phyloP scores from a whole-genome alignment of 805 yeast genomes.

The Suhomyces emberorum region DNA sequence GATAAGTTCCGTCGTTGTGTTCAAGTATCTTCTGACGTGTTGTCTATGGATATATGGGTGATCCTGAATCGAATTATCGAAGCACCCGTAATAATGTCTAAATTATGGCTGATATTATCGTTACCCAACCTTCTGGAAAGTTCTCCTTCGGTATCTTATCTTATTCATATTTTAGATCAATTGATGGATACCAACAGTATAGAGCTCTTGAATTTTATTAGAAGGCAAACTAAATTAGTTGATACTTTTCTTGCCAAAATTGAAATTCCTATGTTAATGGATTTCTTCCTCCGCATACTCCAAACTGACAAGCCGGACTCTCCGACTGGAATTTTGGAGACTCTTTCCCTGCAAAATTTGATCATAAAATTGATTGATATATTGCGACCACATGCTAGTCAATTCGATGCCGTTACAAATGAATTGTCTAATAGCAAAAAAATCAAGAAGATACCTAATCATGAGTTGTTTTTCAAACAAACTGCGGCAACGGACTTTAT shows the following conservation, averaged over 20 bases:
- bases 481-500: slow-evolving; percentile 94
- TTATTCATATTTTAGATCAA: slow-evolving; percentile 74
- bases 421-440: neutral
- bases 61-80: slow-evolving; percentile 42
- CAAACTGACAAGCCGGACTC: slow-evolving; percentile 90
- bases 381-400: slow-evolving; percentile 62
- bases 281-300: slow-evolving; percentile 80
- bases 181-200: slow-evolving; percentile 59
- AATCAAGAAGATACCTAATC: slow-evolving; percentile 23
- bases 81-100: slow-evolving; percentile 37
- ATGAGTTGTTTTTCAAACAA: slow-evolving; percentile 52
- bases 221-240: slow-evolving; percentile 67
- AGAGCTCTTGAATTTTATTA: slow-evolving; percentile 68
- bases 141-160: slow-evolving; percentile 37
- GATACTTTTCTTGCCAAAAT: slow-evolving; percentile 80
- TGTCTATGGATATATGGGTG: slow-evolving; percentile 41
- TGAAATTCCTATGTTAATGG: slow-evolving; percentile 93
- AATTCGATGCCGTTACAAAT: slow-evolving; percentile 33
- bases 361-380: slow-evolving; percentile 70
- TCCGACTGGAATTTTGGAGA: slow-evolving; percentile 82
- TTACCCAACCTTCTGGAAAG: slow-evolving; percentile 32
- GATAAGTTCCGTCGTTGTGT: slow-evolving; percentile 36
- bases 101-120: slow-evolving; percentile 39
- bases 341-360: slow-evolving; percentile 67
- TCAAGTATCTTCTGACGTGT: slow-evolving; percentile 39